phyloP scores from a whole-genome alignment of 495 filamentous ascomycete genomes.

The Pyrenula aspistea region DNA sequence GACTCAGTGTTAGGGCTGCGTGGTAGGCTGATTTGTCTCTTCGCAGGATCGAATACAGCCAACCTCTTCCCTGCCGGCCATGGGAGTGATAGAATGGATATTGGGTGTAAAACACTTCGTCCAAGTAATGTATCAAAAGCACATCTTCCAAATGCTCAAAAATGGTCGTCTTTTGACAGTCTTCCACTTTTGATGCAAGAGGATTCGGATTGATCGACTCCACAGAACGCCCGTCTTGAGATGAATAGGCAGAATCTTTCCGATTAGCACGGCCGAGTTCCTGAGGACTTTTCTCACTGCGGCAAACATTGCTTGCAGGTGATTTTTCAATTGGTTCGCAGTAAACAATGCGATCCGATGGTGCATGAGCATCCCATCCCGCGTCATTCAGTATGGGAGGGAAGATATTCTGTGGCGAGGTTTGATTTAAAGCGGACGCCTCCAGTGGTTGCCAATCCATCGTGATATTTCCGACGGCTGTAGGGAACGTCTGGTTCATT shows the following conservation, averaged over 20 bases:
- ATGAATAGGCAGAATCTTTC: not conserved
- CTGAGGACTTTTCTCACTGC: not conserved
- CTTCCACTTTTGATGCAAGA: not conserved
- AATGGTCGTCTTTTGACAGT: not conserved
- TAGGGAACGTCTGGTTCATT: not conserved
- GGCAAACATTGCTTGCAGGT: not conserved
- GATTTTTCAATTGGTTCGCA: not conserved
- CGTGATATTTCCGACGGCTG: not conserved
- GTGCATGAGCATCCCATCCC: not conserved
- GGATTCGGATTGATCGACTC: not conserved
- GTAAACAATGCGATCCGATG: not conserved
- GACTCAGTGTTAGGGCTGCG: conserved; percentile 2
- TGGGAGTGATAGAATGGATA: not conserved
- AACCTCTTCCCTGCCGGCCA: not conserved
- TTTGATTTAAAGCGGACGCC: not conserved
- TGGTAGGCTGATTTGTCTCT: conserved; percentile 2
- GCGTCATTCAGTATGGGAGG: not conserved
- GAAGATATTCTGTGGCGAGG: not conserved
- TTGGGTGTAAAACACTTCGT: conserved; percentile 5
- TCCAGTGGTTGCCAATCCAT: not conserved
- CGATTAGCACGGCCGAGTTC: not conserved
- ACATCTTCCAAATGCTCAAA: conserved; percentile 2
- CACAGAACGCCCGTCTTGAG: not conserved
- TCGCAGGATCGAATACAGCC: conserved; percentile 1
- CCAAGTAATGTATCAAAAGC: conserved; percentile 10